A percentile compares a stretch with the other conserved stretches of the same genome.
These are phyloP conservation scores for Pythium volutum DNA, from an alignment of 352 stramenopile genomes.

Conservation along the genomic window DNA sequence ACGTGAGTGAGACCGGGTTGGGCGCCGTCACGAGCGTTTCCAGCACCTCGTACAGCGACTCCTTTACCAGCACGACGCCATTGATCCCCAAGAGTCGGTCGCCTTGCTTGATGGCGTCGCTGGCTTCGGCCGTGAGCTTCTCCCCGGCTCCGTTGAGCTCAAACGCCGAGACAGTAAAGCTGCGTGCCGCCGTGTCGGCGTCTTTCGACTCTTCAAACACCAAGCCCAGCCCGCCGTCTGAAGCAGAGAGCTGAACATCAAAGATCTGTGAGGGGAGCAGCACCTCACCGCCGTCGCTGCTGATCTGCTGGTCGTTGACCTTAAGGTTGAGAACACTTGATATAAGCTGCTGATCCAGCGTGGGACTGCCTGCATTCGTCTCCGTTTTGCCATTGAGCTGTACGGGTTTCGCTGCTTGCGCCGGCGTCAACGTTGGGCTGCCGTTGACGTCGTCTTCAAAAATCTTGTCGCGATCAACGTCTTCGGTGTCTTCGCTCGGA, in stretches of 20 bases:
- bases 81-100: slow-evolving; percentile 72
- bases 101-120: slow-evolving; percentile 53
- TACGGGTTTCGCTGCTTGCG: not conserved
- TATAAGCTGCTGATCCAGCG: slow-evolving; percentile 1
- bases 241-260: slow-evolving; percentile 57
- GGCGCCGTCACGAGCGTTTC: slow-evolving; percentile 67
- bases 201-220: slow-evolving; percentile 37
- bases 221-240: slow-evolving; percentile 71
- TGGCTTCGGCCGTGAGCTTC: slow-evolving; percentile 69
- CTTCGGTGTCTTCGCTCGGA: slow-evolving; percentile 28
- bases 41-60: slow-evolving; percentile 54
- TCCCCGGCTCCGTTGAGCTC: slow-evolving; percentile 57
- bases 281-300: slow-evolving; percentile 7
- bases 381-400: not conserved
- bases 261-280: slow-evolving; percentile 37
- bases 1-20: slow-evolving; percentile 65
- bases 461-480: slow-evolving; percentile 66
- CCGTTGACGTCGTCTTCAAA: slow-evolving; percentile 41
- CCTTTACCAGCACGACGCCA: slow-evolving; percentile 33
- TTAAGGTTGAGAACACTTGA: slow-evolving; percentile 9
- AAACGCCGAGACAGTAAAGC: slow-evolving; percentile 56
- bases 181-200: slow-evolving; percentile 14
- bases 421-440: slow-evolving; percentile 3
- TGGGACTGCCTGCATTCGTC: not conserved
- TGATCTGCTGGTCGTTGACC: slow-evolving; percentile 14